Evolutionary conservation across 2,329 filamentous ascomycete genomes (phyloP).

Genomic region (Penicillium sp.): DNA sequence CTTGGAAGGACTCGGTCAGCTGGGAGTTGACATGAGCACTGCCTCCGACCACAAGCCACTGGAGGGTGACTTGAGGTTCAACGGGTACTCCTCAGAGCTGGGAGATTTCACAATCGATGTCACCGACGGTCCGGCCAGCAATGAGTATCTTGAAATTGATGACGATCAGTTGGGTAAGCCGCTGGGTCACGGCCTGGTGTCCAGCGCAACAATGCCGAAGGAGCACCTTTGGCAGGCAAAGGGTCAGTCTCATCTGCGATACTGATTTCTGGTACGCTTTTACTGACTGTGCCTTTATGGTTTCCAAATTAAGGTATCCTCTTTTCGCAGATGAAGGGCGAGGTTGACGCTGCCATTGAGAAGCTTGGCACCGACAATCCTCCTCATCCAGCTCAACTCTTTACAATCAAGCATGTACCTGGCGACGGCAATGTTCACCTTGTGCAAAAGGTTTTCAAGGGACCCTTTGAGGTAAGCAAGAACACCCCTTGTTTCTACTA

Average conservation of each 20-base stretch:
- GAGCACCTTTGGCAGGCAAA: slow-evolving; percentile 81
- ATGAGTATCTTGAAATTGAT: slow-evolving; percentile 47
- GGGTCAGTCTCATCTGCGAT: slow-evolving; percentile 37
- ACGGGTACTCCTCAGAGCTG: slow-evolving; percentile 63
- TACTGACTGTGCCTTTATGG: not conserved
- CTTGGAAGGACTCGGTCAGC: slow-evolving; percentile 66
- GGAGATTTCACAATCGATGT: slow-evolving; percentile 75
- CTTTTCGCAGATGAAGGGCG: slow-evolving; percentile 58
- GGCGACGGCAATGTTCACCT: slow-evolving; percentile 71
- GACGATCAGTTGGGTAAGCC: slow-evolving; percentile 66
- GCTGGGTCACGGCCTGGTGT: slow-evolving; percentile 68
- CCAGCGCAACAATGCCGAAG: slow-evolving; percentile 60
- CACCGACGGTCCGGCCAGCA: slow-evolving; percentile 63
- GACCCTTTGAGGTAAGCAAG: slow-evolving; percentile 61
- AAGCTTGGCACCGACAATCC: slow-evolving; percentile 60
- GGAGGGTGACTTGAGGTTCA: slow-evolving; percentile 59
- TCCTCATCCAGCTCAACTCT: slow-evolving; percentile 78
- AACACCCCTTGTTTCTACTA: not conserved
- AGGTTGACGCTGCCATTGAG: slow-evolving; percentile 54
- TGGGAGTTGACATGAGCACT: slow-evolving; percentile 55
- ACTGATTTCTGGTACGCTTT: not conserved
- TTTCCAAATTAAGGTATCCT: slow-evolving; percentile 42
- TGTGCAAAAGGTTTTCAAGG: slow-evolving; percentile 86
- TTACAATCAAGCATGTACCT: slow-evolving; percentile 62
- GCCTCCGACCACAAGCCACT: slow-evolving; percentile 43